Evolutionary conservation across 148 eudicot genomes (phyloP).

Genomic region (Diospyros lotus): DNA sequence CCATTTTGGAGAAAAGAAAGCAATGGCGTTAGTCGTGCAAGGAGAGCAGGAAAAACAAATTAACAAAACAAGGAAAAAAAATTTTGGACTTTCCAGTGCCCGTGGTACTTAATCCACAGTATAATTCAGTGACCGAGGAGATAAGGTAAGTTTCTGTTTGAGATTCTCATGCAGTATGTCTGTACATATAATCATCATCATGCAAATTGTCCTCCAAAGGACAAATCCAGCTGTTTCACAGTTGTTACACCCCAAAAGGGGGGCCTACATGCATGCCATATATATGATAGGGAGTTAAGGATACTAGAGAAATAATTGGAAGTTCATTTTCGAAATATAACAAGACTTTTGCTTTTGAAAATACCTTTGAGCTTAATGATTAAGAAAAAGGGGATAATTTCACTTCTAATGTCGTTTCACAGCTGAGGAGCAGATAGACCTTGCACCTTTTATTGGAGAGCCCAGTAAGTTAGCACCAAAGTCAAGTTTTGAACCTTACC

Average conservation of each 20-base stretch:
- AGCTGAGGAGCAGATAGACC: neutral
- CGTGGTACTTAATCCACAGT: neutral
- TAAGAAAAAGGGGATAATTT: neutral
- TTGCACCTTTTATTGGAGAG: neutral
- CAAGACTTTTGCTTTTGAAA: too few relatives aligned
- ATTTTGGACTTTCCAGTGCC: neutral
- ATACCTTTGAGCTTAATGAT: too few relatives aligned
- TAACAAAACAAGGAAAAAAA: neutral
- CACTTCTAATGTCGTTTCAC: neutral
- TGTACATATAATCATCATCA: slow-evolving; percentile 3
- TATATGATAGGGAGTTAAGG: slow-evolving; percentile 4
- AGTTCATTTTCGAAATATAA: neutral
- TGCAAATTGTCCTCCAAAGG: slow-evolving; percentile 3
- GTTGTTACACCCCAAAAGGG: slow-evolving; percentile 11
- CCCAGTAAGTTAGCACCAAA: neutral
- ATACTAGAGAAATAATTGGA: neutral
- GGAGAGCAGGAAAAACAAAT: neutral
- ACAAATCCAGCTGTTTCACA: slow-evolving; percentile 24
- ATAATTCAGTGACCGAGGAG: slow-evolving; percentile 9
- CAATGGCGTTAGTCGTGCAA: too few relatives aligned
- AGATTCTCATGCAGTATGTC: slow-evolving; percentile 8
- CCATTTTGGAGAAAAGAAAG: neutral
- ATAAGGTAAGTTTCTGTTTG: slow-evolving; percentile 14
- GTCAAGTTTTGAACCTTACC: slow-evolving; percentile 36
- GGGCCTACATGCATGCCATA: neutral